phyloP scores from a whole-genome alignment of 352 stramenopile genomes.

The Globisporangium emineosum region DNA sequence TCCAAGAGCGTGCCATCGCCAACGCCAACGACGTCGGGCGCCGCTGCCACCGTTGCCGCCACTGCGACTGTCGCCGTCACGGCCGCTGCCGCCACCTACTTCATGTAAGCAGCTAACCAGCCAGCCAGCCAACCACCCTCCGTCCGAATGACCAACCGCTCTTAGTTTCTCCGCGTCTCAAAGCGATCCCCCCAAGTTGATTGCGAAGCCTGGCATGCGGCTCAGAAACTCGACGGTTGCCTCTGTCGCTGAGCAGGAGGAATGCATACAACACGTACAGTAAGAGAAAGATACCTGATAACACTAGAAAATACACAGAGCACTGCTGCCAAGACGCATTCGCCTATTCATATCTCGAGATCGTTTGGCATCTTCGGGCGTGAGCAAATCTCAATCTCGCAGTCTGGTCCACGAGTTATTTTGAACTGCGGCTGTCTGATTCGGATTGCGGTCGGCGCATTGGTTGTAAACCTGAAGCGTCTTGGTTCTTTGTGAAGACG shows the following conservation, averaged over 20 bases:
- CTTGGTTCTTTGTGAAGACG: too few relatives aligned
- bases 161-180: not conserved
- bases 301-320: not conserved
- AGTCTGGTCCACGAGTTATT: too few relatives aligned
- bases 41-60: conserved; percentile 11
- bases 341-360: too few relatives aligned
- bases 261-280: not conserved
- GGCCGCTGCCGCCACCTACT: conserved; percentile 17
- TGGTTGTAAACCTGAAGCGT: too few relatives aligned
- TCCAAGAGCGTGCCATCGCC: conserved; percentile 11
- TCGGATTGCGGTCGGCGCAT: too few relatives aligned
- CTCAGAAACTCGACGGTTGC: not conserved
- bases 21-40: conserved; percentile 14
- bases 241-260: not conserved
- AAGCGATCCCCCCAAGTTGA: not conserved
- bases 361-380: too few relatives aligned
- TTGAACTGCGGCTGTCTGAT: too few relatives aligned
- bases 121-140: not conserved
- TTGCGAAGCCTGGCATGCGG: not conserved
- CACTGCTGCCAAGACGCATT: too few relatives aligned
- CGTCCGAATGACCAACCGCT: not conserved
- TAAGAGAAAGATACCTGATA: too few relatives aligned
- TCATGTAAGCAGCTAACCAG: conserved; percentile 12
- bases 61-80: conserved; percentile 16
- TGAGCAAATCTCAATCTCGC: too few relatives aligned